These are phyloP conservation scores for Triticum turgidum DNA, from an alignment of 176 grass and related monocot genomes.

Conservation along the genomic window DNA sequence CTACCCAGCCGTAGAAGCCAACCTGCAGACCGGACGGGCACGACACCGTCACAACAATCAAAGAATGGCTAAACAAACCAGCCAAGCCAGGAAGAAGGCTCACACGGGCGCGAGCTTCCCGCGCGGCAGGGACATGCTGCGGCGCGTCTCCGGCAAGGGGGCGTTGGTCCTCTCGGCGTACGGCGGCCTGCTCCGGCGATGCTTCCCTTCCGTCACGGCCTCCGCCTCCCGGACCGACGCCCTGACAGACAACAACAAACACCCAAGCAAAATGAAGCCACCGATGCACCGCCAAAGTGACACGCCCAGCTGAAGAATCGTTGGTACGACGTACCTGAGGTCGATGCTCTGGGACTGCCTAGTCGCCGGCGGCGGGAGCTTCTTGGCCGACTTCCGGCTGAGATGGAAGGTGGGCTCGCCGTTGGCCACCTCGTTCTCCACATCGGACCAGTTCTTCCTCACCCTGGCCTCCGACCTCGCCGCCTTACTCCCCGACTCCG, in stretches of 20 bases:
- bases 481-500: not conserved
- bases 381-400: constrained; percentile 32
- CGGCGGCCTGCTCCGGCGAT: constrained; percentile 43
- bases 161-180: constrained; percentile 39
- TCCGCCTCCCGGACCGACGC: constrained; percentile 42
- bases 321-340: constrained; percentile 31
- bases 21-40: not conserved
- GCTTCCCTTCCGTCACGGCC: constrained; percentile 53
- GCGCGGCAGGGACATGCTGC: constrained; percentile 61
- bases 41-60: not conserved
- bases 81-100: not conserved
- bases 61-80: constrained; percentile 21
- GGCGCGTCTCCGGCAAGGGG: constrained; percentile 42
- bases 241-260: constrained; percentile 31
- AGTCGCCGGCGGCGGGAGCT: constrained; percentile 16
- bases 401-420: constrained; percentile 25
- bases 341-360: constrained; percentile 56
- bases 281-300: not conserved
- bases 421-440: constrained; percentile 48
- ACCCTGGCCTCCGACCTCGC: constrained; percentile 23
- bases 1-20: constrained; percentile 33
- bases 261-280: not conserved
- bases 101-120: constrained; percentile 48
- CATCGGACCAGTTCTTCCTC: constrained; percentile 34
- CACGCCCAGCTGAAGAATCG: not conserved